Conservation (phyloP, 1,139 yeast species). For the Chernovozyma aurita region DNA sequence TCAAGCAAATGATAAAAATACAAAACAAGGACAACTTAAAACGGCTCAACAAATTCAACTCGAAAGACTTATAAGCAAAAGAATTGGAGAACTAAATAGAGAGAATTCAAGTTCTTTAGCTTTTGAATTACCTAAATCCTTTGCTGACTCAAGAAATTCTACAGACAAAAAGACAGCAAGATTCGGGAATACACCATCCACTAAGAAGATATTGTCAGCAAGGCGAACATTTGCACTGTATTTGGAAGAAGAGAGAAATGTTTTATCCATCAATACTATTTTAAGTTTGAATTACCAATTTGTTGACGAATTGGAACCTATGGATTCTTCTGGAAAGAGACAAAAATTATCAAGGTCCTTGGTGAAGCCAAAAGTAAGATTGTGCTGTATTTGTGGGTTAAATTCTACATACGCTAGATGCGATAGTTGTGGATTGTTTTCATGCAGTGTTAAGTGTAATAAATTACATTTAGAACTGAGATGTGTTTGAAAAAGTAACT, state of each 20-base stretch:
- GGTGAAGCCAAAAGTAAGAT: constrained; percentile 31
- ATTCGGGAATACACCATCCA: constrained; percentile 43
- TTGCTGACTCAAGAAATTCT: constrained; percentile 30
- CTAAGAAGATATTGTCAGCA: constrained; percentile 42
- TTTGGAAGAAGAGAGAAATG: constrained; percentile 45
- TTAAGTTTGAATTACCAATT: constrained; percentile 39
- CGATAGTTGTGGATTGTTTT: constrained; percentile 36
- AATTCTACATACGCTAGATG: constrained; percentile 39
- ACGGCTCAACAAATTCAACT: constrained; percentile 42
- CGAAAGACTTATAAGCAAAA: constrained; percentile 35
- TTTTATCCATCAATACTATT: constrained; percentile 40
- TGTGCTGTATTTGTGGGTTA: constrained; percentile 43
- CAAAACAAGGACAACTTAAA: constrained; percentile 30
- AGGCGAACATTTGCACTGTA: constrained; percentile 43
- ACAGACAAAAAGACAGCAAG: constrained; percentile 25
- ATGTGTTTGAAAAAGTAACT: constrained; percentile 32
- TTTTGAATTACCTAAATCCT: constrained; percentile 42
- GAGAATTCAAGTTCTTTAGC: constrained; percentile 22
- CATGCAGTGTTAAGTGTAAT: constrained; percentile 41
- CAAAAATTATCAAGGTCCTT: constrained; percentile 11
- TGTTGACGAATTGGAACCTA: constrained; percentile 29
- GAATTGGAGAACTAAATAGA: constrained; percentile 33
- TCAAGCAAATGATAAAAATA: constrained; percentile 25
- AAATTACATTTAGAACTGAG: constrained; percentile 42
- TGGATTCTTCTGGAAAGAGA: constrained; percentile 13